phyloP scores from a whole-genome alignment of 2,329 filamentous ascomycete species.

The Cyclaneusma minus region DNA sequence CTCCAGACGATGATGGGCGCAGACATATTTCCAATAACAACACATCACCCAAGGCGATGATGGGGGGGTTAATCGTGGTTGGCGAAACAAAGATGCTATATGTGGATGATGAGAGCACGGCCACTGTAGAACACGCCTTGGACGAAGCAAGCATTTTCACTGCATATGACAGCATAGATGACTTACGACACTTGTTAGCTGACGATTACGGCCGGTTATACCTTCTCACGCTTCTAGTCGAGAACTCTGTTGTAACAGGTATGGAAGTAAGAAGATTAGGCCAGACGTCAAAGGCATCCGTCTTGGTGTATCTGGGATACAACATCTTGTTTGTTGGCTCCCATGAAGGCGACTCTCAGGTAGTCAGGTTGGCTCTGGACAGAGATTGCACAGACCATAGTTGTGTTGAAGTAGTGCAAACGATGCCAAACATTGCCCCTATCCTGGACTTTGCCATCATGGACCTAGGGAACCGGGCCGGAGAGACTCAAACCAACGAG shows the following conservation, averaged over 20 bases:
- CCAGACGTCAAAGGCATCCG: slow-evolving; percentile 58
- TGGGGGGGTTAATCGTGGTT: slow-evolving; percentile 58
- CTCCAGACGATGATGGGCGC: slow-evolving; percentile 40
- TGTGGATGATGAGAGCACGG: slow-evolving; percentile 61
- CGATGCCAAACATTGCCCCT: slow-evolving; percentile 71
- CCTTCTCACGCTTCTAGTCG: slow-evolving; percentile 63
- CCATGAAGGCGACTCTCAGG: slow-evolving; percentile 82
- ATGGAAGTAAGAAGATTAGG: slow-evolving; percentile 55
- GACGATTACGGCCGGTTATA: slow-evolving; percentile 84
- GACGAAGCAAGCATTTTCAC: slow-evolving; percentile 72
- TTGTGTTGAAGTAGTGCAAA: slow-evolving; percentile 52
- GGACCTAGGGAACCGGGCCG: slow-evolving; percentile 81
- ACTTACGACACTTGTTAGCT: slow-evolving; percentile 68
- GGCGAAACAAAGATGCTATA: slow-evolving; percentile 75
- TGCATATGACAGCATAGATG: slow-evolving; percentile 78
- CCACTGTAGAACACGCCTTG: slow-evolving; percentile 47
- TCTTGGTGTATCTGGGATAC: slow-evolving; percentile 61
- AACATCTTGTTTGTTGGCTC: slow-evolving; percentile 75
- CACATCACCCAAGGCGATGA: slow-evolving; percentile 33
- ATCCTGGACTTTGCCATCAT: slow-evolving; percentile 90
- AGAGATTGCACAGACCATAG: slow-evolving; percentile 14
- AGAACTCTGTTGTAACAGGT: slow-evolving; percentile 49
- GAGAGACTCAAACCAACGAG: slow-evolving; percentile 66
- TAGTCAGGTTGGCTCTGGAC: slow-evolving; percentile 48
- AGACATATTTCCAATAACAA: slow-evolving; percentile 43